Base-by-base conservation (phyloP, 768 basidiomycete genomes). In the Mrakia blollopis region DNA sequence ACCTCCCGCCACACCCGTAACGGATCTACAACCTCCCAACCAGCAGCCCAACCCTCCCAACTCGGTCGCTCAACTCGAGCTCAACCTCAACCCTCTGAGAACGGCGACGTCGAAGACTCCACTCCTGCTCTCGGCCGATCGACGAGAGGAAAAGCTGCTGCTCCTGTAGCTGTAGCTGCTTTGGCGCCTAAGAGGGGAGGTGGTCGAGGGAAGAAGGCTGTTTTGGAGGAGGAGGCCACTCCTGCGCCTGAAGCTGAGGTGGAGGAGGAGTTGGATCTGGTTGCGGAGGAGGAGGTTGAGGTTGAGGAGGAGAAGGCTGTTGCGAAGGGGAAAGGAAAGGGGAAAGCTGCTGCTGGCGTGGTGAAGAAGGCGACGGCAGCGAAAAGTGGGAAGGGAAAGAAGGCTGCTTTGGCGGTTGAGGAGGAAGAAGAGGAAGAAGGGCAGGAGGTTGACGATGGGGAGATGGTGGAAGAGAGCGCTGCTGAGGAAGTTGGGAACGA, bases 241-340 rank as follows among this genome's bases (percentile, higher is more conserved):
- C 44, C 44, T 47, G 44, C 23, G 72, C 28, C 28, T 23, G 47
- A 47, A n/a, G 47, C 8, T 7, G 70, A 50, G 25, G 70, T 32
- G n/a, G 70, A 71, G 32, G 71, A 72, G 47, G 71, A 72, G 28
- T 16, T 72, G 25, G 35, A 52, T 50, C 25, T 72, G n/a, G 44
- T 52, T 16, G 57, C 16, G 16, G 41, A 61, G 47, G 73, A 65
- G 35, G 62, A 54, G 69, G 69, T 23, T 9, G 32, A 37, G 16
- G 32, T 32, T 1, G 72, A 44, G n/a, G 72, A 73, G 18, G 72
- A 44, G 37, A 62, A 39, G 44, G 28, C 60, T n/a, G 62, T 37
- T 16, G 21, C 14, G 39, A 65, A 74, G 25, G 63, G 47, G n/a
- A 50, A 67, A 16, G 50, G 44, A 9, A 52, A 65, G 63, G 62